phyloP scores from a whole-genome alignment of 73 alveolate genomes.

The Tetrahymena malaccensis region DNA sequence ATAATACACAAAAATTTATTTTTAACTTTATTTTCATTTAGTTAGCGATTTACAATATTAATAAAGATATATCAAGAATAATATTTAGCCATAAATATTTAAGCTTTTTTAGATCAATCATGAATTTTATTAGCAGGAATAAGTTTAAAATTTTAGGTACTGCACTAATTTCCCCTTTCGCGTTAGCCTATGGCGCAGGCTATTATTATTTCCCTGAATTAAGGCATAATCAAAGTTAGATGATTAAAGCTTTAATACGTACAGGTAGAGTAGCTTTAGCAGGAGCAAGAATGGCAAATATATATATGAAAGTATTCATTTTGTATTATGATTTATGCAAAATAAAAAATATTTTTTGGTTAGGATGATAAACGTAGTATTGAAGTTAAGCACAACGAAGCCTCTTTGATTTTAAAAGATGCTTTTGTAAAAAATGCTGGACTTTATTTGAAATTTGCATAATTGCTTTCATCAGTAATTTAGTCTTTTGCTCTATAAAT shows the following conservation, averaged over 20 bases:
- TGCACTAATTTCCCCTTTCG: not conserved
- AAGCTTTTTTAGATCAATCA: not conserved
- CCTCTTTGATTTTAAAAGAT: slow-evolving; percentile 39
- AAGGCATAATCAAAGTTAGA: slow-evolving; percentile 5
- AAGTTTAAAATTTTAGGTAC: not conserved
- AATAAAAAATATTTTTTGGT: not conserved
- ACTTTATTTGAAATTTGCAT: slow-evolving; percentile 55
- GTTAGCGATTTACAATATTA: not conserved
- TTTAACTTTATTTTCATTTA: not conserved
- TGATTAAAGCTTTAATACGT: slow-evolving; percentile 14
- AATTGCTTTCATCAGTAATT: slow-evolving; percentile 48
- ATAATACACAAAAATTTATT: not conserved
- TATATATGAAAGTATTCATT: not conserved
- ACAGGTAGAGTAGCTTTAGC: slow-evolving; percentile 32
- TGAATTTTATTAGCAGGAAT: not conserved
- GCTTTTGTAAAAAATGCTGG: slow-evolving; percentile 64
- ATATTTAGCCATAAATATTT: not conserved
- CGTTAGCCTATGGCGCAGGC: not conserved
- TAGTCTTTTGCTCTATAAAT: not conserved
- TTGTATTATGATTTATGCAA: not conserved
- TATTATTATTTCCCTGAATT: slow-evolving; percentile 23
- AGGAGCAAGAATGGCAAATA: slow-evolving; percentile 33
- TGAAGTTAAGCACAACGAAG: slow-evolving; percentile 43
- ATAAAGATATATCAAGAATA: not conserved
- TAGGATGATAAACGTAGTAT: slow-evolving; percentile 15